Percentiles rank a stretch among this genome's conserved stretches.
phyloP scores from a whole-genome alignment of 2,329 filamentous ascomycete genomes.

The Fusarium brevicatenulatum region DNA sequence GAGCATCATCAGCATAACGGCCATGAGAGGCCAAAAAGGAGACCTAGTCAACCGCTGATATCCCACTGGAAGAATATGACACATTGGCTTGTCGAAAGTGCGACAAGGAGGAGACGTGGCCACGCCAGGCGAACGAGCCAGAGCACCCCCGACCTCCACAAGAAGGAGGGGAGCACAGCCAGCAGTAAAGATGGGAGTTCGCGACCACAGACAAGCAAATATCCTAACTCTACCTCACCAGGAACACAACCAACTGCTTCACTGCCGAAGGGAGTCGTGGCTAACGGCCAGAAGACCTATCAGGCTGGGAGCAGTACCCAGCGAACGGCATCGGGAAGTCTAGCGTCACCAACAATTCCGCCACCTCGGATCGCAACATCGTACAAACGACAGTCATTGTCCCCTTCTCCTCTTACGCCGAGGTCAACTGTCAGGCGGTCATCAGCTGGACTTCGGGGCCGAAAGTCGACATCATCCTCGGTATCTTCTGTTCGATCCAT shows the following conservation, averaged over 20 bases:
- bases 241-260: constrained; percentile 53
- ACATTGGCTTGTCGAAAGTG: constrained; percentile 70
- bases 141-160: constrained; percentile 68
- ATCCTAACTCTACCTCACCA: constrained; percentile 55
- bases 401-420: constrained; percentile 87
- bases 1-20: constrained; percentile 46
- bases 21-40: constrained; percentile 62
- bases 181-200: constrained; percentile 64
- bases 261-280: constrained; percentile 62
- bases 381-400: constrained; percentile 83
- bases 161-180: constrained; percentile 59
- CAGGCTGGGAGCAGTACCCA: constrained; percentile 32
- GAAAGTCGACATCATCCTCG: constrained; percentile 96
- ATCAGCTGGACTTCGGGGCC: constrained; percentile 83
- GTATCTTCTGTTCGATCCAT: constrained; percentile 93
- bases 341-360: constrained; percentile 45
- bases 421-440: constrained; percentile 86
- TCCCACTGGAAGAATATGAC: constrained; percentile 72
- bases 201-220: constrained; percentile 69
- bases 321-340: constrained; percentile 37
- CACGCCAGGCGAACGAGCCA: constrained; percentile 63
- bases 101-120: constrained; percentile 62
- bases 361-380: constrained; percentile 48
- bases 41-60: constrained; percentile 67
- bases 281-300: constrained; percentile 58